A percentile compares a stretch with the other conserved stretches of the same genome.
These are phyloP conservation scores for Scheffersomyces insectosa DNA, from an alignment of 1,139 yeast species.

Conservation along the genomic window DNA sequence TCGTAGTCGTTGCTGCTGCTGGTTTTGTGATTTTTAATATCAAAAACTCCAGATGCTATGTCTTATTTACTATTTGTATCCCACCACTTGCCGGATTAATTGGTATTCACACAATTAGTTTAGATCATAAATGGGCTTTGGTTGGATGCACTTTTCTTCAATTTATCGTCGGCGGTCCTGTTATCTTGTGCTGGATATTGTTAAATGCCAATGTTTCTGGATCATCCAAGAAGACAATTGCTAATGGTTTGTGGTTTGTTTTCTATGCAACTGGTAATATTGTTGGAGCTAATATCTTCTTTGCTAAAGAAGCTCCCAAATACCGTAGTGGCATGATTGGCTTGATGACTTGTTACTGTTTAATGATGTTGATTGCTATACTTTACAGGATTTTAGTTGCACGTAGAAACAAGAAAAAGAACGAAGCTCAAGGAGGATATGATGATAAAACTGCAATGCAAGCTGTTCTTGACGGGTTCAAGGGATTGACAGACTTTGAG, in stretches of 20 bases:
- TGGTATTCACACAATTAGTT: slow-evolving; percentile 22
- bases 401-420: slow-evolving; percentile 22
- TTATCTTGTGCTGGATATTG: slow-evolving; percentile 31
- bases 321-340: slow-evolving; percentile 29
- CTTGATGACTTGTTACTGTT: slow-evolving; percentile 26
- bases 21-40: slow-evolving; percentile 23
- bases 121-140: slow-evolving; percentile 22
- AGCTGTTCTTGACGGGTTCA: slow-evolving; percentile 33
- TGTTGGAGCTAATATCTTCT: slow-evolving; percentile 31
- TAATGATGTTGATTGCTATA: slow-evolving; percentile 25
- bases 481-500: slow-evolving; percentile 34
- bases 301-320: slow-evolving; percentile 28
- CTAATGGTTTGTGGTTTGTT: slow-evolving; percentile 27
- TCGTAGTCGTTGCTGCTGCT: slow-evolving; percentile 22
- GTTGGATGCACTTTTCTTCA: slow-evolving; percentile 39
- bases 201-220: slow-evolving; percentile 25
- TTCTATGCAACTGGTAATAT: slow-evolving; percentile 33
- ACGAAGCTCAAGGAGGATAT: slow-evolving; percentile 23
- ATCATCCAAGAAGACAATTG: slow-evolving; percentile 24
- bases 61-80: slow-evolving; percentile 19
- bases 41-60: slow-evolving; percentile 18
- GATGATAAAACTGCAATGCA: slow-evolving; percentile 26
- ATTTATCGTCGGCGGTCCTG: slow-evolving; percentile 33
- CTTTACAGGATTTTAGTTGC: slow-evolving; percentile 20
- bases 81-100: slow-evolving; percentile 26